These are phyloP conservation scores for barrel medic (Medicago truncatula) DNA, from an alignment of 306 rosid genomes.

Conservation along the genomic window DNA sequence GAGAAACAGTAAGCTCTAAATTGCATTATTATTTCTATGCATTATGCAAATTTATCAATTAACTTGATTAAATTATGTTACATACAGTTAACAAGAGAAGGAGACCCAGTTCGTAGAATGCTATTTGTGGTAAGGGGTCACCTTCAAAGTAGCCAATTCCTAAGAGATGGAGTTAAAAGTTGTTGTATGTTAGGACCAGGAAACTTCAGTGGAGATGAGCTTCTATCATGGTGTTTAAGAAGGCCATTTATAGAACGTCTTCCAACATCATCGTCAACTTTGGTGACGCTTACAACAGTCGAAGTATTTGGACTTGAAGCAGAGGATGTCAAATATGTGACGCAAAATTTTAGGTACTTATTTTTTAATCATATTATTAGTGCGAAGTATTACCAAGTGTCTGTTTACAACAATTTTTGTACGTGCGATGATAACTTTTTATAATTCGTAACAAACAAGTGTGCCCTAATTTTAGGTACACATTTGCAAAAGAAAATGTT, in stretches of 20 bases:
- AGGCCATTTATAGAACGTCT: slow-evolving; percentile 80
- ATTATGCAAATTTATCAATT: neutral
- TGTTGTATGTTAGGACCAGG: slow-evolving; percentile 96
- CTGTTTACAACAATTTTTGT: no score
- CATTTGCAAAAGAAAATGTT: slow-evolving; percentile 84
- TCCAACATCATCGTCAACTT: slow-evolving; percentile 77
- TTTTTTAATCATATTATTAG: neutral
- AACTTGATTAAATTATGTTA: neutral
- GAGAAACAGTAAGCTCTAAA: slow-evolving; percentile 75
- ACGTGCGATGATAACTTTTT: no score
- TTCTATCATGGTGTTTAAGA: slow-evolving; percentile 89
- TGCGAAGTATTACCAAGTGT: neutral
- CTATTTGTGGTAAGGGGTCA: slow-evolving; percentile 92
- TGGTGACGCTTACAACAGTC: slow-evolving; percentile 75
- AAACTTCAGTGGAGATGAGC: slow-evolving; percentile 91
- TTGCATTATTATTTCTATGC: neutral
- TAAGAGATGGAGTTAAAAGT: slow-evolving; percentile 87
- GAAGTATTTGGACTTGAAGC: slow-evolving; percentile 95
- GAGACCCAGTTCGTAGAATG: slow-evolving; percentile 96
- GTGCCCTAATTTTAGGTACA: slow-evolving; percentile 62
- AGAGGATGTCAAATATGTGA: slow-evolving; percentile 80
- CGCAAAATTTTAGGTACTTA: slow-evolving; percentile 87
- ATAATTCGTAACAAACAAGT: no score
- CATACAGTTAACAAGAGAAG: slow-evolving; percentile 77
- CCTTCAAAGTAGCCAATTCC: slow-evolving; percentile 86